Evolutionary conservation across 108 stramenopile genomes (phyloP).

Genomic region (Aurantiochytrium sp.): DNA sequence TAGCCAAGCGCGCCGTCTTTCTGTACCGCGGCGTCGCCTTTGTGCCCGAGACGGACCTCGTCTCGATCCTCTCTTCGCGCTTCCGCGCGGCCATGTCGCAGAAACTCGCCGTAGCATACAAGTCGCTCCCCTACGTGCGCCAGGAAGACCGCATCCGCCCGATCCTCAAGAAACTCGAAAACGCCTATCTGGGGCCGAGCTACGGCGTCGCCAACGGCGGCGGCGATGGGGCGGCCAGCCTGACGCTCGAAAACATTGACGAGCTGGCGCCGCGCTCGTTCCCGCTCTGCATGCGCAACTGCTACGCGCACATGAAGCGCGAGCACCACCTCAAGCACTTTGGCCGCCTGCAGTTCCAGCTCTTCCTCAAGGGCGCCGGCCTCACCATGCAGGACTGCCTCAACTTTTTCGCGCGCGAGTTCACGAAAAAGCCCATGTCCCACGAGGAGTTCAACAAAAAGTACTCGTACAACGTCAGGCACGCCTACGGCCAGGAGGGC

Average conservation of each 20-base stretch:
- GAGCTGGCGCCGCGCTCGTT: conserved; percentile 63
- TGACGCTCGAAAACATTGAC: conserved; percentile 57
- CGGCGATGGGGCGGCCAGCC: not conserved
- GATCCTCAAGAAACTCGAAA: conserved; percentile 70
- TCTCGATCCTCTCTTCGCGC: conserved; percentile 68
- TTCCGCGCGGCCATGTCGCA: conserved; percentile 52
- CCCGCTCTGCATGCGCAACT: conserved; percentile 90
- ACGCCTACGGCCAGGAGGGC: conserved; percentile 98
- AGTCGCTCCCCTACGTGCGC: conserved; percentile 42
- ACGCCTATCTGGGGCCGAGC: conserved; percentile 67
- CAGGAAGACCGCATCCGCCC: conserved; percentile 66
- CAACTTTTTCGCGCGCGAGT: conserved; percentile 81
- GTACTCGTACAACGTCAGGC: conserved; percentile 89
- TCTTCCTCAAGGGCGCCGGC: conserved; percentile 94
- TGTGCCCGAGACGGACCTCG: conserved; percentile 73
- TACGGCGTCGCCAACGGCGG: conserved; percentile 33
- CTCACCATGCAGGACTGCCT: conserved; percentile 84
- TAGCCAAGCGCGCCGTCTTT: conserved; percentile 71
- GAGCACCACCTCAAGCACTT: conserved; percentile 89
- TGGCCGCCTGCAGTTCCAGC: conserved; percentile 90
- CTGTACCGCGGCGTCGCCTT: conserved; percentile 77
- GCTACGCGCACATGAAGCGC: conserved; percentile 69
- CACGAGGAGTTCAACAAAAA: conserved; percentile 82
- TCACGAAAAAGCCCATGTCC: conserved; percentile 66
- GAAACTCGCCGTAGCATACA: conserved; percentile 48